Percentiles rank a stretch among this genome's conserved stretches.
Conservation (phyloP, 2,329 filamentous ascomycete species). For the Xylariaceae sp. region DNA sequence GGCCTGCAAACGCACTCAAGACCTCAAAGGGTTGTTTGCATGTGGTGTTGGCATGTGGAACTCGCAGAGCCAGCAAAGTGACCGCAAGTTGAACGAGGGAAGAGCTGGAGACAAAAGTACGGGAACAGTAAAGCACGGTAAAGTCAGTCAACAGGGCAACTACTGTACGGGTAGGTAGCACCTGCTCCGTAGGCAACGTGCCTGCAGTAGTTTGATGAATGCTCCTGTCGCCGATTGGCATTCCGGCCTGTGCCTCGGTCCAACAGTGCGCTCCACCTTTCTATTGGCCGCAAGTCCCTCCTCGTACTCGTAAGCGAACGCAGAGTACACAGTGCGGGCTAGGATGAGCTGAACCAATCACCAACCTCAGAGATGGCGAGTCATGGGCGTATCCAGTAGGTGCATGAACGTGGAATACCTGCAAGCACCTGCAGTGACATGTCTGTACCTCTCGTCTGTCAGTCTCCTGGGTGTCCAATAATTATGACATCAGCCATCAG, state of each 20-base stretch:
- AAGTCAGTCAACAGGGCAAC: conserved; percentile 7
- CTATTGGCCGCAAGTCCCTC: neutral
- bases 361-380: neutral
- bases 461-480: neutral
- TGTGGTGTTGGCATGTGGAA: conserved; percentile 12
- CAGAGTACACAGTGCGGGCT: neutral
- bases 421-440: neutral
- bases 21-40: conserved; percentile 2
- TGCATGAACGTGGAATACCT: neutral
- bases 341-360: neutral
- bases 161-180: neutral
- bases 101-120: neutral
- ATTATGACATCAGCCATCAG: neutral
- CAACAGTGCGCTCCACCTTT: neutral
- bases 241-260: neutral
- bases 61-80: conserved; percentile 2
- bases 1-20: neutral
- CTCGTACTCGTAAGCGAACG: neutral
- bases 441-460: neutral
- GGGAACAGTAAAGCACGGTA: neutral
- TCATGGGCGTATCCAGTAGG: neutral
- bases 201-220: neutral
- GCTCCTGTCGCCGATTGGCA: neutral
- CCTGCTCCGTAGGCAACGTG: neutral
- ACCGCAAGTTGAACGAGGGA: conserved; percentile 13